Base-by-base conservation (phyloP, 2,329 filamentous ascomycete species). In the Pseudodiploospora longispora region DNA sequence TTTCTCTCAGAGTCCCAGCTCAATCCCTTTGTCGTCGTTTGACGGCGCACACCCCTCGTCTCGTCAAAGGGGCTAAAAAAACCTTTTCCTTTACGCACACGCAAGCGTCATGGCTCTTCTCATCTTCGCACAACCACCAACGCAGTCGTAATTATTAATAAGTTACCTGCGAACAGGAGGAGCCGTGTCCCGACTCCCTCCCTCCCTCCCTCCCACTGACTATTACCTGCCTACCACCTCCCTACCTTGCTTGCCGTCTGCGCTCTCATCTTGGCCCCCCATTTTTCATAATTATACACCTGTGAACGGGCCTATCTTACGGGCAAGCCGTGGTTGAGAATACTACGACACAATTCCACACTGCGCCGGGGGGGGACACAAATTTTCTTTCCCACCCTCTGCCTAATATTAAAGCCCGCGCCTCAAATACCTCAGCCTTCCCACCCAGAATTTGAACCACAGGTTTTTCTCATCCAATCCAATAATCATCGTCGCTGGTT, bases 241-340 rank as follows among this genome's bases (percentile, higher is more conserved):
- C 8, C 19, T 38, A 6, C 10, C 10, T 29, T 38, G 6, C 27
- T 38, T 38, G 8, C 29, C 19, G 27, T n/a, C 19, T 32, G 10
- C 10, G 27, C 12, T 30, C n/a, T 6, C 29, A 19, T 27, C 6
- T 30, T 27, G 12, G 28, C 12, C 36, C 35, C 19, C 12, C n/a
- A 34, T 12, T 30, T 39, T 10, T 38, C 28, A 30, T 19, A 38
- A 45, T 41, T 36, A 30, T 38, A 29, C 39, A 31, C 43, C 33
- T 40, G 45, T 47, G 45, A 44, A 47, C 45, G 45, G 45, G 37
- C 45, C 45, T 43, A 47, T 47, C 45, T 47, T 36, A 47, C 45
- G 30, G 38, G 38, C 42, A 35, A 35, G 36, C 30, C 34, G 36
- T 30, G 37, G 37, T 47, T 36, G 42, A 41, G 19, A 33, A 47